These are phyloP conservation scores for Plasmodium vivax DNA, from an alignment of 169 alveolate genomes.

Conservation along the genomic window DNA sequence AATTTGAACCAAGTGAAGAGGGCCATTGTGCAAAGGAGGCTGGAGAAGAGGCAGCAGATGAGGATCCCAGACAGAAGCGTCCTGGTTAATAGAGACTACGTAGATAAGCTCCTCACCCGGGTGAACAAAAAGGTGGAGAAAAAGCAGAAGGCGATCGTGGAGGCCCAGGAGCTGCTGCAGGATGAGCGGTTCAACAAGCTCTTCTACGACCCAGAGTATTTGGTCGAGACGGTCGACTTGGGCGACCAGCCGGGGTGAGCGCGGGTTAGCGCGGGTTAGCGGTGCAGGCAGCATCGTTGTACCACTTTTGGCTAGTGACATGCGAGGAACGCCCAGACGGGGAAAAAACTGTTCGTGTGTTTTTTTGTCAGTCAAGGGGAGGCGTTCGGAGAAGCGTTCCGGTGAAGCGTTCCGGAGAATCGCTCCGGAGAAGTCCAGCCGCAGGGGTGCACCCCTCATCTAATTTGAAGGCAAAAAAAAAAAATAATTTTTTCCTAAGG, in stretches of 20 bases:
- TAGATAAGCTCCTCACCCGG: conserved; percentile 28
- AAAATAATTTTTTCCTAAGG: neutral
- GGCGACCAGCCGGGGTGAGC: neutral
- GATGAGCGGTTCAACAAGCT: conserved; percentile 60
- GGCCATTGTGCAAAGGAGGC: conserved; percentile 84
- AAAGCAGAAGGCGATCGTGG: conserved; percentile 27
- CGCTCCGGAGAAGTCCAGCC: neutral
- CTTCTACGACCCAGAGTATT: conserved; percentile 59
- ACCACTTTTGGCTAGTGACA: neutral
- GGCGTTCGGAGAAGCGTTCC: neutral
- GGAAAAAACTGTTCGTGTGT: too few relatives aligned
- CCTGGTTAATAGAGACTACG: conserved; percentile 31
- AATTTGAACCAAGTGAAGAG: conserved; percentile 86
- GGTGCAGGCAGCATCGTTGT: neutral
- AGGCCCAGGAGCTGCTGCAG: conserved; percentile 39
- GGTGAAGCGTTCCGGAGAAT: neutral
- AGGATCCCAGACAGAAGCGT: conserved; percentile 77
- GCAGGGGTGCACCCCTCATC: neutral
- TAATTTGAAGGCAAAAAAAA: neutral
- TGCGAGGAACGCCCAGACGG: neutral
- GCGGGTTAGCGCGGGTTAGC: neutral
- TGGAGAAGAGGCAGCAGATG: conserved; percentile 87
- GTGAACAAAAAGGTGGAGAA: conserved; percentile 35
- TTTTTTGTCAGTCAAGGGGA: neutral
- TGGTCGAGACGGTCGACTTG: conserved; percentile 59